A percentile compares a stretch with the other conserved stretches of the same genome.
Conservation (phyloP, 257 asterid genomes). For the Fraxinus pennsylvanica region DNA sequence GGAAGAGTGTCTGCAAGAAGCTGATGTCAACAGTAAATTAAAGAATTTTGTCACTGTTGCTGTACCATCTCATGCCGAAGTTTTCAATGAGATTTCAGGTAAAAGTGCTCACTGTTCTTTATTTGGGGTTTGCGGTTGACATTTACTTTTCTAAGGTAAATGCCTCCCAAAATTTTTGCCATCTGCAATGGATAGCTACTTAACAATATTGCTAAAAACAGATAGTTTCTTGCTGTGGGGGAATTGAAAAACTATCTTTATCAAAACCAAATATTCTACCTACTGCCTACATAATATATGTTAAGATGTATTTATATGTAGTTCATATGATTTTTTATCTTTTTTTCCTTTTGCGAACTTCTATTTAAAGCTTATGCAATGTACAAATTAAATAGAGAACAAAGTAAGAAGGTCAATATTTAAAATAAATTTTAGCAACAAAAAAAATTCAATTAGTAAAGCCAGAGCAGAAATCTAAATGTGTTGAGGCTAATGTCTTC, state of each 20-base stretch:
- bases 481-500: neutral
- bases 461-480: neutral
- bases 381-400: neutral
- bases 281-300: neutral
- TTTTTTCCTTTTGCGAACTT: neutral
- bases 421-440: neutral
- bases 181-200: neutral
- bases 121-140: conserved; percentile 1
- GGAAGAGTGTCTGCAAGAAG: conserved; percentile 38
- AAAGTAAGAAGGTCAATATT: neutral
- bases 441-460: neutral
- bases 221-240: neutral
- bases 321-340: neutral
- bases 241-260: neutral
- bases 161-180: neutral
- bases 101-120: conserved; percentile 4
- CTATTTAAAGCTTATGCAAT: neutral
- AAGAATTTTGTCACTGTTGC: conserved; percentile 57
- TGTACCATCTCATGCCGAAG: conserved; percentile 41
- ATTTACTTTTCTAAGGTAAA: conserved; percentile 10
- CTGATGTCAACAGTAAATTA: conserved; percentile 33
- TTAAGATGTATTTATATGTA: neutral
- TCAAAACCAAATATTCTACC: neutral
- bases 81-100: conserved; percentile 53
- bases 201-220: neutral